A percentile compares a stretch with the other conserved stretches of the same genome.
phyloP scores from a whole-genome alignment of 495 filamentous ascomycete genomes.

The Penicillium herquei region DNA sequence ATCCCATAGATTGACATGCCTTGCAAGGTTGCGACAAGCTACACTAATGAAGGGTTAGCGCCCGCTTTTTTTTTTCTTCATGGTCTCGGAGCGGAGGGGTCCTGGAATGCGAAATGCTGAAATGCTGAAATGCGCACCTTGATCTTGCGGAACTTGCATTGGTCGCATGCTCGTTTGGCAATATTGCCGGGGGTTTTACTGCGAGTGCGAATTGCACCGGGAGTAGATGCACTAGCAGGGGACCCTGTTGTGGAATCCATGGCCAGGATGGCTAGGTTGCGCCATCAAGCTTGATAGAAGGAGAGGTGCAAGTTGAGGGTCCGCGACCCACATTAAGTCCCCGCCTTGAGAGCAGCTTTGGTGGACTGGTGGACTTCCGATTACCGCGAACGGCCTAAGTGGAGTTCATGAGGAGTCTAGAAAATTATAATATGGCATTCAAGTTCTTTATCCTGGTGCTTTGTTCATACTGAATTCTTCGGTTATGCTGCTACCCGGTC shows the following conservation, averaged over 20 bases:
- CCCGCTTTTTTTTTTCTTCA: neutral
- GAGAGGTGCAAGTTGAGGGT: conserved; percentile 13
- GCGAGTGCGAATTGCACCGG: conserved; percentile 31
- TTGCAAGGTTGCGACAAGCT: conserved; percentile 42
- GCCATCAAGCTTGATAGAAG: conserved; percentile 13
- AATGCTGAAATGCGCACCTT: conserved; percentile 25
- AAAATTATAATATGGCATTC: too few species aligned
- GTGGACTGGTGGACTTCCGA: too few species aligned
- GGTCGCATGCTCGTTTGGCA: conserved; percentile 40
- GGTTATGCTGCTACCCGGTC: too few species aligned
- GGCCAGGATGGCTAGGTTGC: conserved; percentile 11
- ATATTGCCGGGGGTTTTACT: conserved; percentile 26
- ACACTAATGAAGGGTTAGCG: conserved; percentile 31
- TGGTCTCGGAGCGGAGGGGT: conserved; percentile 6
- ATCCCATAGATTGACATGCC: conserved; percentile 38
- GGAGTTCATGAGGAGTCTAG: too few species aligned
- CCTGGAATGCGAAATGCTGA: neutral
- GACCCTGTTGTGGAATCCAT: conserved; percentile 25
- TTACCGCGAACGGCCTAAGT: conserved; percentile 1
- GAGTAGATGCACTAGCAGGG: conserved; percentile 5
- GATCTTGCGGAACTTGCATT: conserved; percentile 46
- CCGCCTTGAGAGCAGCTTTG: neutral
- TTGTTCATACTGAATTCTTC: too few species aligned
- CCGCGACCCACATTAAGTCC: conserved; percentile 11
- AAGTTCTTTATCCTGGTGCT: too few species aligned